Evolutionary conservation across 2,329 filamentous ascomycete genomes (phyloP), one percentile per base, ranked within the genome.

Genomic region (Aureobasidium sp.): DNA sequence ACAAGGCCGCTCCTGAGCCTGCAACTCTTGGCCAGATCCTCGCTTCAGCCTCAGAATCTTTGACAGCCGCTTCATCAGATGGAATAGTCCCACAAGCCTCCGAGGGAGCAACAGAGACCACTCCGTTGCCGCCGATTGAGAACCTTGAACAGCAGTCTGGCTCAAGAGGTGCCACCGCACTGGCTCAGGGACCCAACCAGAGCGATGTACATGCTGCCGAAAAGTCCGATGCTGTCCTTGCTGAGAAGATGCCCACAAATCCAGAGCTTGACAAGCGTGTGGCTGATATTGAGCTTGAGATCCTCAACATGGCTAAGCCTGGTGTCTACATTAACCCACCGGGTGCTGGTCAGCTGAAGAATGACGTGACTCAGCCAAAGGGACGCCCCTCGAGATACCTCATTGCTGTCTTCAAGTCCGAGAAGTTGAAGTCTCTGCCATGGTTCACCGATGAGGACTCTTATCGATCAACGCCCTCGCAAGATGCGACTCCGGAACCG

Each of bases 291-390:
- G 67, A 72, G 37, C 65, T 67, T 6, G 67, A 69, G 11, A 70
- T 75, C n/a, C 63, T 70, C 29, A 65, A 67, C n/a, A 70, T 70
- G 31, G 57, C 67, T 9, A 64, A 66, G 5, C 71, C 76, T 39
- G 77, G 77, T 0, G 59, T 80, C 0, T 78, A 78, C 63, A 68
- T 79, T 58, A 75, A 80, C 62, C 76, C 77, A n/a, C 76, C 74
- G 27, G 75, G 76, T 17, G 77, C 75, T n/a, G 68, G 66, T 15
- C 68, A 68, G 20, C 41, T 65, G 29, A 71, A 73, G 51, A 49
- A 72, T 66, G 63, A 67, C 67, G 64, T 67, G 27, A 55, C 63
- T 20, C 55, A 66, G 44, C 27, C 59, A 25, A 68, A 70, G 44
- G 79, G 79, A 27, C 72, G 77, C 31, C 77, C 77, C 9, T 70